Evolutionary conservation across 2,329 filamentous ascomycete species (phyloP).

Genomic region (Raffaelea arxii): DNA sequence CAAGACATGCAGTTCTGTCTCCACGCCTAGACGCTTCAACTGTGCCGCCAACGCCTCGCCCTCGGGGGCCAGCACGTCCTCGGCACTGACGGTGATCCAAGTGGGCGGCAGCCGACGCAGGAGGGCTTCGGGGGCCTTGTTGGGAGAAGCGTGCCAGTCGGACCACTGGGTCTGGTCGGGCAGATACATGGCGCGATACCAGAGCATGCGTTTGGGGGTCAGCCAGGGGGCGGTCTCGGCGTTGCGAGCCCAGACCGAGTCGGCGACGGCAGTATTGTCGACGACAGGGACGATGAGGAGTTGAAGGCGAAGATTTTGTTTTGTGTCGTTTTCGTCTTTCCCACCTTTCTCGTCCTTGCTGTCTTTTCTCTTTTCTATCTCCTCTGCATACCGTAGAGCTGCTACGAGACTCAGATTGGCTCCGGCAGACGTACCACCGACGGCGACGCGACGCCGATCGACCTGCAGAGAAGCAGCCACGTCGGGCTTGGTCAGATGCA

Average conservation of each 20-base stretch:
- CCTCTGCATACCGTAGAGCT: neutral
- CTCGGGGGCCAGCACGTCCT: slow-evolving; percentile 23
- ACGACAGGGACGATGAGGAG: slow-evolving; percentile 48
- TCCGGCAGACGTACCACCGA: slow-evolving; percentile 20
- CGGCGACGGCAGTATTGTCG: slow-evolving; percentile 44
- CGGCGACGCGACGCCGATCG: slow-evolving; percentile 21
- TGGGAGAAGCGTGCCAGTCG: slow-evolving; percentile 23
- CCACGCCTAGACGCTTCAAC: slow-evolving; percentile 9
- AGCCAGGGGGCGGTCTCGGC: slow-evolving; percentile 41
- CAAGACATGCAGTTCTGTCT: slow-evolving; percentile 14
- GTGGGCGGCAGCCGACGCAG: slow-evolving; percentile 19
- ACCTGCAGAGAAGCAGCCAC: slow-evolving; percentile 20
- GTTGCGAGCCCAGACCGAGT: slow-evolving; percentile 38
- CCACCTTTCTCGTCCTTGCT: slow-evolving; percentile 6
- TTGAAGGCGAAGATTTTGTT: slow-evolving; percentile 26
- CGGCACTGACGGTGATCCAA: slow-evolving; percentile 22
- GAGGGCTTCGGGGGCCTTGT: slow-evolving; percentile 16
- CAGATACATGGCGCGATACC: slow-evolving; percentile 26
- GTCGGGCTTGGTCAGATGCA: slow-evolving; percentile 28
- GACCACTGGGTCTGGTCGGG: slow-evolving; percentile 14
- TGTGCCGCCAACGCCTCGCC: slow-evolving; percentile 19
- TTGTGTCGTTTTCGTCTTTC: too few species aligned
- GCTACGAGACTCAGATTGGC: slow-evolving; percentile 12
- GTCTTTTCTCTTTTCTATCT: neutral
- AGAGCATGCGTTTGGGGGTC: slow-evolving; percentile 23